These are phyloP conservation scores for Solanum boliviense DNA, from an alignment of 257 asterid species.

Conservation along the genomic window DNA sequence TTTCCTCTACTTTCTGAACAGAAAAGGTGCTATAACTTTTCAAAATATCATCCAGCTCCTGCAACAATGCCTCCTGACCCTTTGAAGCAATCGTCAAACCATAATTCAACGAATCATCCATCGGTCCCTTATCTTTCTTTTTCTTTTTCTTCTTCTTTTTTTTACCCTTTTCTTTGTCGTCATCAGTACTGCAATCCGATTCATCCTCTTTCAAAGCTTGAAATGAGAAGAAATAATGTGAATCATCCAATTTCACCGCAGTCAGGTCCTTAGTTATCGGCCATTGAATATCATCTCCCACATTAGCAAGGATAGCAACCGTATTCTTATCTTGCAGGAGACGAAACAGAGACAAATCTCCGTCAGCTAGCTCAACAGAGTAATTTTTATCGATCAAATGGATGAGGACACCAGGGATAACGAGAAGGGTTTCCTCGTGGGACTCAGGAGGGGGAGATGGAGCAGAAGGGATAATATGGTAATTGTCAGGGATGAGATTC, in stretches of 20 bases:
- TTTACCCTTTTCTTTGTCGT: slow-evolving; percentile 12
- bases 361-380: slow-evolving; percentile 92
- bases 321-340: slow-evolving; percentile 47
- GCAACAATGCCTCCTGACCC: slow-evolving; percentile 52
- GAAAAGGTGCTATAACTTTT: slow-evolving; percentile 50
- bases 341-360: slow-evolving; percentile 52
- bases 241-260: slow-evolving; percentile 70
- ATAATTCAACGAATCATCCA: slow-evolving; percentile 44
- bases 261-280: slow-evolving; percentile 76
- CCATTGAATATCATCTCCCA: slow-evolving; percentile 66
- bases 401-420: slow-evolving; percentile 65
- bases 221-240: slow-evolving; percentile 83
- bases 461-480: not conserved
- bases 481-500: slow-evolving; percentile 32
- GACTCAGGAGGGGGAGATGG: slow-evolving; percentile 67
- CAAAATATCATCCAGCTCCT: slow-evolving; percentile 51
- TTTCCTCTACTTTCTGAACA: slow-evolving; percentile 56
- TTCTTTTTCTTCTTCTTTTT: slow-evolving; percentile 13
- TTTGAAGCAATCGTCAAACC: slow-evolving; percentile 69
- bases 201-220: slow-evolving; percentile 22
- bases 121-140: slow-evolving; percentile 6
- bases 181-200: slow-evolving; percentile 35
- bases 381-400: slow-evolving; percentile 73
- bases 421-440: slow-evolving; percentile 35
- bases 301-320: slow-evolving; percentile 59